phyloP scores from a whole-genome alignment of 1,284 basidiomycete species.

The Apiotrichum domesticum region DNA sequence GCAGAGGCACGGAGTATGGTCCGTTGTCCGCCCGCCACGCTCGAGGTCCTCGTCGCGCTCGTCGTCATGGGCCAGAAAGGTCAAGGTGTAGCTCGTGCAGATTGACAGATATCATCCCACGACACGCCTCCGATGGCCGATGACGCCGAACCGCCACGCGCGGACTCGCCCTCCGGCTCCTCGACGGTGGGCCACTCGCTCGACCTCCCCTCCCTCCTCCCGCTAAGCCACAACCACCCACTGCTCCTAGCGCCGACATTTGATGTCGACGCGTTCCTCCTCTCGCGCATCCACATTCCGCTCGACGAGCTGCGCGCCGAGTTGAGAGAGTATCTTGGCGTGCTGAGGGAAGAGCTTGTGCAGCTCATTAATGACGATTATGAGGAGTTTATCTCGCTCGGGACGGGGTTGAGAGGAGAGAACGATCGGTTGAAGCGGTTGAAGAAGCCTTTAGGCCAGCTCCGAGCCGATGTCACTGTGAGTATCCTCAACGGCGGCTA shows the following conservation, averaged over 20 bases:
- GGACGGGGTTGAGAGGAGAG: constrained; percentile 79
- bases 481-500: constrained; percentile 29
- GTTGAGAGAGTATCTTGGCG: constrained; percentile 73
- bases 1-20: too few species aligned
- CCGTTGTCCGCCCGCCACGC: too few species aligned
- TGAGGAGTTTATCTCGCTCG: constrained; percentile 92
- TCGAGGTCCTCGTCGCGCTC: too few species aligned
- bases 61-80: too few species aligned
- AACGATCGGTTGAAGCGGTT: constrained; percentile 64
- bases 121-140: not conserved
- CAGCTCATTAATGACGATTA: constrained; percentile 96
- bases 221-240: constrained; percentile 71
- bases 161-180: constrained; percentile 13
- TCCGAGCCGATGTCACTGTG: constrained; percentile 67
- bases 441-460: constrained; percentile 57
- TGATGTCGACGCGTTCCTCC: constrained; percentile 78
- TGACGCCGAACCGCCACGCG: not conserved
- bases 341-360: constrained; percentile 84
- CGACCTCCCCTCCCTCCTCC: constrained; percentile 65
- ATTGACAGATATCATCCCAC: too few species aligned
- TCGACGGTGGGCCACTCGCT: constrained; percentile 24
- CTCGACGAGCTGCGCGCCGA: constrained; percentile 80
- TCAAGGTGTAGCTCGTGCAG: too few species aligned
- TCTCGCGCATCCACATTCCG: constrained; percentile 78
- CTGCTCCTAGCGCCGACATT: constrained; percentile 64